Evolutionary conservation across 495 filamentous ascomycete genomes (phyloP).

Genomic region (Neurospora sp.): DNA sequence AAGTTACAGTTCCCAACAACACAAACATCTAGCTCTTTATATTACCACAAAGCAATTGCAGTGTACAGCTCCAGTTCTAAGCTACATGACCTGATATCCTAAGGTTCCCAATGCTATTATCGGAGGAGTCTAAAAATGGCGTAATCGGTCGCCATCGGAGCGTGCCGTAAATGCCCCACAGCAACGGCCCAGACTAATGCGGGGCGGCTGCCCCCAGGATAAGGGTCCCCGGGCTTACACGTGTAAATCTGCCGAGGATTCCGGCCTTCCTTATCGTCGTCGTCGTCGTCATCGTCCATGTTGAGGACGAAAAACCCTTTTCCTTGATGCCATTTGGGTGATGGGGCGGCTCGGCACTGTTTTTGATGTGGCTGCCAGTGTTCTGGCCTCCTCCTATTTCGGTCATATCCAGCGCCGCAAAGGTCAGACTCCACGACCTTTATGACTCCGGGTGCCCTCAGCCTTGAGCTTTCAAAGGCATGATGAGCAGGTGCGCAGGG

Average conservation of each 20-base stretch:
- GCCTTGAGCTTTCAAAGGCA: neutral
- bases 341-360: neutral
- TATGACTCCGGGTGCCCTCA: neutral
- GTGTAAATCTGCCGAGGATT: neutral
- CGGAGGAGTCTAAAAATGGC: slow-evolving; percentile 11
- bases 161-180: slow-evolving; percentile 8
- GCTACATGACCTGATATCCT: neutral
- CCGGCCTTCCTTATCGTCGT: neutral
- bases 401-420: slow-evolving; percentile 1
- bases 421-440: slow-evolving; percentile 1
- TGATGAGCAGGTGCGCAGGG: neutral
- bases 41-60: neutral
- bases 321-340: neutral
- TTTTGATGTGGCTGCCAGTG: neutral
- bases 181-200: slow-evolving; percentile 4
- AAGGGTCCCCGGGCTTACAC: neutral
- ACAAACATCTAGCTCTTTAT: neutral
- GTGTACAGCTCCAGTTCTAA: neutral
- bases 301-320: neutral
- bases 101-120: neutral
- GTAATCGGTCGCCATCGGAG: slow-evolving; percentile 21
- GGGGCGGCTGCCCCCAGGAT: slow-evolving; percentile 8
- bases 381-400: neutral
- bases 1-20: neutral
- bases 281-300: neutral